Evolutionary conservation across 2,329 filamentous ascomycete genomes (phyloP).

Genomic region (Clonostachys sp.): DNA sequence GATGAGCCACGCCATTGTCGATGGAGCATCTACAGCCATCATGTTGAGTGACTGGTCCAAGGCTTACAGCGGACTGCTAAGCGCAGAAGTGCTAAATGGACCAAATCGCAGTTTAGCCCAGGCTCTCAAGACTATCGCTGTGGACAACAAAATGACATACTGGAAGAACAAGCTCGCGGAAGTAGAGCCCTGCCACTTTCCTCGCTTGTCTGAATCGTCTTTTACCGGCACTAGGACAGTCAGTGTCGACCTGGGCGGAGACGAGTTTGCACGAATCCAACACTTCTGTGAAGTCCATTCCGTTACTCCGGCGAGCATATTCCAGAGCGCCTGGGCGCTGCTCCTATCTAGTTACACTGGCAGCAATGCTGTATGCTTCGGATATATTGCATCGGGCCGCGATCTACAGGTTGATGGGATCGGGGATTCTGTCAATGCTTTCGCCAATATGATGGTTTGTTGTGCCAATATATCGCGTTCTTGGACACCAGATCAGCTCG

Average conservation of each 20-base stretch:
- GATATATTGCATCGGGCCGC: slow-evolving; percentile 44
- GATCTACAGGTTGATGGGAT: slow-evolving; percentile 41
- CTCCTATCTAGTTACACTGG: slow-evolving; percentile 28
- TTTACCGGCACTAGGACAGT: neutral
- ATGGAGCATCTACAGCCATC: slow-evolving; percentile 2
- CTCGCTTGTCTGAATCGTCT: neutral
- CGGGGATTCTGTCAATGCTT: slow-evolving; percentile 38
- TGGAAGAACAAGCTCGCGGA: neutral
- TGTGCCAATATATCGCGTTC: neutral
- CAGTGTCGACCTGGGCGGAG: slow-evolving; percentile 3
- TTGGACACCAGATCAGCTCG: neutral
- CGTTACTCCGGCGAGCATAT: slow-evolving; percentile 1
- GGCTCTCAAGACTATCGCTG: slow-evolving; percentile 3
- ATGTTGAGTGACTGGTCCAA: neutral
- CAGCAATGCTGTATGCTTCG: slow-evolving; percentile 41
- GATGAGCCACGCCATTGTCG: slow-evolving; percentile 1
- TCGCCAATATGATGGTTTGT: slow-evolving; percentile 51
- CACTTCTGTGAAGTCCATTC: neutral
- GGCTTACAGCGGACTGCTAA: neutral
- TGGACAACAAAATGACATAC: slow-evolving; percentile 7
- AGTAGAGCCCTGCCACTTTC: neutral
- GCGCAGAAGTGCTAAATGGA: neutral
- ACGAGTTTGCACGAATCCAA: neutral
- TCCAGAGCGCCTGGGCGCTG: slow-evolving; percentile 5
- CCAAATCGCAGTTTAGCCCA: neutral